Evolutionary conservation across 139 green algal genomes (phyloP).

Genomic region (Picochlorum costavermella): DNA sequence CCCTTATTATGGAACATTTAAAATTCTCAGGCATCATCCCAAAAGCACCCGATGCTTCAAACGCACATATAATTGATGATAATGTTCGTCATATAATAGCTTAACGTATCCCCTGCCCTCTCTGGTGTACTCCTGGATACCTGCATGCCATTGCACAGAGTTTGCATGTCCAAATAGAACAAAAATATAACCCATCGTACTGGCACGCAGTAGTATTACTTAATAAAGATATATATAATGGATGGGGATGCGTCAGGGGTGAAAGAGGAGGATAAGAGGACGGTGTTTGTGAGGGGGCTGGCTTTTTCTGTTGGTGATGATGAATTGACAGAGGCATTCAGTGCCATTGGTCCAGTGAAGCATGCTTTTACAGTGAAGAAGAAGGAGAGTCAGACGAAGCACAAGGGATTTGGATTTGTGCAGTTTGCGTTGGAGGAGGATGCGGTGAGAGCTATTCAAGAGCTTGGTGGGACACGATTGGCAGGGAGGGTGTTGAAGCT

Average conservation of each 20-base stretch:
- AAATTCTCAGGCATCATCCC: too few species aligned
- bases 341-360: constrained; percentile 68
- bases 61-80: too few species aligned
- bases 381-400: constrained; percentile 33
- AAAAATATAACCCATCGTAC: too few species aligned
- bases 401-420: constrained; percentile 77
- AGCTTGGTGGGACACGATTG: constrained; percentile 54
- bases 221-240: background rate
- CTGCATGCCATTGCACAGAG: constrained; percentile 1
- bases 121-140: too few species aligned
- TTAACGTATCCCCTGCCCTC: too few species aligned
- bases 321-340: constrained; percentile 61
- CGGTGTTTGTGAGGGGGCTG: constrained; percentile 73
- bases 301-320: constrained; percentile 46
- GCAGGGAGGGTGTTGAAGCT: constrained; percentile 69
- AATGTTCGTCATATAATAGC: too few species aligned
- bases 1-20: too few species aligned
- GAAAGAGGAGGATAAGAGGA: constrained; percentile 21
- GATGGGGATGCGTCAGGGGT: background rate
- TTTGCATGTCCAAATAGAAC: too few species aligned
- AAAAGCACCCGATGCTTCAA: too few species aligned
- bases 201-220: background rate
- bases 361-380: constrained; percentile 67
- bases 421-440: constrained; percentile 77
- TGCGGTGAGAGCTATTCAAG: constrained; percentile 54